Evolutionary conservation across 768 basidiomycete genomes (phyloP), one percentile per base, ranked within the genome.

Genomic region (Agaricus subrufescens): DNA sequence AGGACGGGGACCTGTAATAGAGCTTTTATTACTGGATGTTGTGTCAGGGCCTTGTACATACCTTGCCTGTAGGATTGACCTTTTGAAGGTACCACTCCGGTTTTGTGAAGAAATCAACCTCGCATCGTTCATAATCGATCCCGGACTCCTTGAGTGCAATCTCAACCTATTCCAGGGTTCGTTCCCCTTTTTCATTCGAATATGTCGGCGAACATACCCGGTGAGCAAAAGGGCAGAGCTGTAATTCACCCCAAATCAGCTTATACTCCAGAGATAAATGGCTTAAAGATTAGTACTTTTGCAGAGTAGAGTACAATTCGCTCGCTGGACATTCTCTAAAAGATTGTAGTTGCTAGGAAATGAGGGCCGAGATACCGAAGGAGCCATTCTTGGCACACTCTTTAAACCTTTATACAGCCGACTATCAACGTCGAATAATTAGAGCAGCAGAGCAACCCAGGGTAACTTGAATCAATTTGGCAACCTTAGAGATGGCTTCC

Each of bases 21-120:
- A 30, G 50, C 39, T 58, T 53, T 23, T 10, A 3, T 38, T 3
- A 26, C 30, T n/a, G 26, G 4, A 19, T 6, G 15, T 39, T 3
- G 25, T 14, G 15, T 26, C n/a, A 29, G 39, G 14, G n/a, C 11
- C 23, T 9, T 19, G 34, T 45, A 60, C 64, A 14, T 63, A 83
- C 86, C 77, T 86, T 87, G 70, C 80, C 78, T 0, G 79, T 83
- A 1, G 81, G 82, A 68, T 87, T 88, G 42, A 89, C 78, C 57
- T 82, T 75, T 0, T 78, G 74, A 0, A 79, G 78, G 63, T 85
- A 87, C 86, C 85, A 87, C 46, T 78, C 81, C 2, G 86, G 86
- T 69, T 88, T 89, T 71, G 84, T 83, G 60, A 56, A 49, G 10
- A 89, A 67, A 60, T 87, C 83, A 48, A 89, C 77, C 60, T 86